Conservation (phyloP, 352 stramenopile species). For the Globisporangium orthogonon region DNA sequence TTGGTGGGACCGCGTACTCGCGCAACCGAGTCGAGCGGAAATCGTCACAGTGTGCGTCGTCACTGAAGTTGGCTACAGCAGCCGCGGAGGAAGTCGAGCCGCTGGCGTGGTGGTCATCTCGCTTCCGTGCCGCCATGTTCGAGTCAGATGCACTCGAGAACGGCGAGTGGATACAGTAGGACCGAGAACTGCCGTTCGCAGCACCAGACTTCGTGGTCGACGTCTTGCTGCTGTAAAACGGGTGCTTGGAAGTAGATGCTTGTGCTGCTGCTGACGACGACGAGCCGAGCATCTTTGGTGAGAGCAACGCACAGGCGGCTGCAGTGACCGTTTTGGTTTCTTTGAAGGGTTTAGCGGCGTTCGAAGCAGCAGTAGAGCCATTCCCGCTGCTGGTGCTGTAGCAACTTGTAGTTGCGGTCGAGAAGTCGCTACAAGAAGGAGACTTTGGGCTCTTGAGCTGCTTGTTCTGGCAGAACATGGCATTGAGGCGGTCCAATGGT, state of each 20-base stretch:
- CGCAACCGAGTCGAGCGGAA: constrained; percentile 10
- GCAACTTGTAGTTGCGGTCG: neutral
- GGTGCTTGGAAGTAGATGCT: constrained; percentile 5
- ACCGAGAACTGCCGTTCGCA: neutral
- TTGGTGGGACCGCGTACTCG: constrained; percentile 10
- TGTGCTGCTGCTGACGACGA: neutral
- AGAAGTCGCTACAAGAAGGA: constrained; percentile 9
- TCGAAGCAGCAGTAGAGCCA: neutral
- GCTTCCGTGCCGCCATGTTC: constrained; percentile 5
- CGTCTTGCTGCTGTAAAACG: constrained; percentile 6
- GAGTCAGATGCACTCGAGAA: constrained; percentile 5
- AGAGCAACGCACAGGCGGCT: constrained; percentile 6
- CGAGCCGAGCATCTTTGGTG: constrained; percentile 3
- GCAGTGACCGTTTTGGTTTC: constrained; percentile 7
- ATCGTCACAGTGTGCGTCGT: constrained; percentile 2
- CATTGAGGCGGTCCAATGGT: constrained; percentile 24
- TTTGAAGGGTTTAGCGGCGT: constrained; percentile 1
- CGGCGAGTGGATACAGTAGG: constrained; percentile 3
- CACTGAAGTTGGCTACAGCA: neutral
- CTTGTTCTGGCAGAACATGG: constrained; percentile 26
- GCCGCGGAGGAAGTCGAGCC: constrained; percentile 2
- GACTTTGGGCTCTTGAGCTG: constrained; percentile 26
- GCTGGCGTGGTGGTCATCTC: constrained; percentile 6
- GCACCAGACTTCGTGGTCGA: neutral
- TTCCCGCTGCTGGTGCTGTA: neutral